A percentile compares a stretch with the other conserved stretches of the same genome.
Conservation (phyloP, 1,284 basidiomycete genomes). For the Ceratorhiza oryzae-sativae region DNA sequence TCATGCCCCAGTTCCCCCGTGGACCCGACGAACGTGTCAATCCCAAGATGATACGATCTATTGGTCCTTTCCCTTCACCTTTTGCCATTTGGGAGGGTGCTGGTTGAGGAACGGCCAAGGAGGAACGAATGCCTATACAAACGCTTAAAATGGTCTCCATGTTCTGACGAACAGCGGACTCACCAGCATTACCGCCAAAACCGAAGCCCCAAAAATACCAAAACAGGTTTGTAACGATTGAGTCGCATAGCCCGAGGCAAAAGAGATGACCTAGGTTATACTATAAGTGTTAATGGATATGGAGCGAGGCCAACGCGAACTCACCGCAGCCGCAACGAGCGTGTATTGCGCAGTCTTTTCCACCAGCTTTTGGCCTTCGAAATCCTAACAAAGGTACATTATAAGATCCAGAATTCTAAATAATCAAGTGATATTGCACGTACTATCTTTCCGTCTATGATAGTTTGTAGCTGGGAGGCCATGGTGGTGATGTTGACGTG, state of each 20-base stretch:
- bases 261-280: constrained; percentile 62
- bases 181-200: constrained; percentile 61
- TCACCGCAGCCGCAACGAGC: constrained; percentile 50
- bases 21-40: no score
- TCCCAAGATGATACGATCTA: constrained; percentile 25
- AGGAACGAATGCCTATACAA: constrained; percentile 63
- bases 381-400: constrained; percentile 60
- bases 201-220: constrained; percentile 58
- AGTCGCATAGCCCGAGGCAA: constrained; percentile 64
- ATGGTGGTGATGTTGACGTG: constrained; percentile 21
- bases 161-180: constrained; percentile 48
- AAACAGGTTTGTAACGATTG: constrained; percentile 70
- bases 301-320: constrained; percentile 50
- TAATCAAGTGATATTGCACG: background rate
- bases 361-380: constrained; percentile 69
- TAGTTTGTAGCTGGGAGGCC: constrained; percentile 16
- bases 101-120: constrained; percentile 72
- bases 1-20: no score
- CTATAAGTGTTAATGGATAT: background rate
- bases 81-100: constrained; percentile 70
- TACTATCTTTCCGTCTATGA: constrained; percentile 33
- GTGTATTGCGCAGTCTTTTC: constrained; percentile 61
- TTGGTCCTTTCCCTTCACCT: constrained; percentile 50
- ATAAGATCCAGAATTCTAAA: background rate
- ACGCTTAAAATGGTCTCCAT: constrained; percentile 5